These are phyloP conservation scores for Citrullus mucosospermus DNA, from an alignment of 306 rosid genomes.

Conservation along the genomic window DNA sequence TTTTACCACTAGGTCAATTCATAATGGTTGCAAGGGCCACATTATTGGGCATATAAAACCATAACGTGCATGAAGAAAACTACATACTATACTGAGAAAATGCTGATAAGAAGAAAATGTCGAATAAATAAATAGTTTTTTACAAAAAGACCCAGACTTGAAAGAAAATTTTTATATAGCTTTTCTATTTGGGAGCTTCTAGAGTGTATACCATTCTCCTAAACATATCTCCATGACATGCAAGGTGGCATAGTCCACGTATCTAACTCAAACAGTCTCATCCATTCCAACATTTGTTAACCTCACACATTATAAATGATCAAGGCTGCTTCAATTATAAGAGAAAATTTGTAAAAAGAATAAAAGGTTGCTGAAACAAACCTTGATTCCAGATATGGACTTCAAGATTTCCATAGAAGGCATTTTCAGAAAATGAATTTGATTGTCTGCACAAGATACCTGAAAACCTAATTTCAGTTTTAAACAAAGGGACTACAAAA, in stretches of 20 bases:
- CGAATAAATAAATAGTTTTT: background rate
- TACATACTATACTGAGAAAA: background rate
- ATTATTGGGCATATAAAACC: background rate
- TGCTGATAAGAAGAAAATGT: background rate
- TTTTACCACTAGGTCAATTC: too few species aligned
- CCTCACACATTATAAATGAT: background rate
- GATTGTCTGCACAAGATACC: slow-evolving; percentile 95
- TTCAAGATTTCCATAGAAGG: slow-evolving; percentile 76
- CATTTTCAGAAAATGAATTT: slow-evolving; percentile 63
- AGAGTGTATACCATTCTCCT: background rate
- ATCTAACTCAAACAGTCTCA: background rate
- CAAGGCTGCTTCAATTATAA: background rate
- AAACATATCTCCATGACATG: background rate
- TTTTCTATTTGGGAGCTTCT: background rate
- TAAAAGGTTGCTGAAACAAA: slow-evolving; percentile 17
- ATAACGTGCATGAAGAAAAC: background rate
- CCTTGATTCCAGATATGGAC: slow-evolving; percentile 97
- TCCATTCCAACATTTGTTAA: background rate
- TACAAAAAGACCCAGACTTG: background rate
- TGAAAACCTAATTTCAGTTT: slow-evolving; percentile 44
- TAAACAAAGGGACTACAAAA: background rate
- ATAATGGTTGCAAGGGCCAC: background rate
- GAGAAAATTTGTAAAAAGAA: too few species aligned
- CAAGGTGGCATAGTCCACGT: background rate
- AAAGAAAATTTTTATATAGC: background rate